Conservation (phyloP, 805 yeast species). For the Torulaspora delbrueckii region DNA sequence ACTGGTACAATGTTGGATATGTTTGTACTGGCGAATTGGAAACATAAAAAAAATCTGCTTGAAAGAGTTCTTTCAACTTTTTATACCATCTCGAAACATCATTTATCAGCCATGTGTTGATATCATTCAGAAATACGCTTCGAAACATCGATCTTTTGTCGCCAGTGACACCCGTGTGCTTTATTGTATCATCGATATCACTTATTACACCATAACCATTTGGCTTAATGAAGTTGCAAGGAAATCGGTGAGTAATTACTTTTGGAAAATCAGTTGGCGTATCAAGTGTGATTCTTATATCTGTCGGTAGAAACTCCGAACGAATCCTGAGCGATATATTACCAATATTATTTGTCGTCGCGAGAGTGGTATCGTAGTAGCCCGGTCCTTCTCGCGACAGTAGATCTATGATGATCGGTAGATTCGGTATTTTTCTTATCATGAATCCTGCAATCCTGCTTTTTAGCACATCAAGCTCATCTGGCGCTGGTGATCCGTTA, state of each 20-base stretch:
- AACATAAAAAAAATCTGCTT: constrained; percentile 79
- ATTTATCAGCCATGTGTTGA: constrained; percentile 63
- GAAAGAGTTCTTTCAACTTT: constrained; percentile 39
- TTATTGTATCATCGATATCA: constrained; percentile 93
- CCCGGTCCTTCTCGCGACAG: constrained; percentile 43
- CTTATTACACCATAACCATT: constrained; percentile 70
- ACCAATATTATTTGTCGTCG: constrained; percentile 62
- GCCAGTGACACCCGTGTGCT: constrained; percentile 83
- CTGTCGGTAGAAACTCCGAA: constrained; percentile 53
- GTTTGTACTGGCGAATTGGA: constrained; percentile 95
- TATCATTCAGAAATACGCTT: constrained; percentile 67
- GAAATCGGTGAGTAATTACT: constrained; percentile 15
- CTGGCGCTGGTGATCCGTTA: constrained; percentile 2
- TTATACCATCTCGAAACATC: constrained; percentile 71
- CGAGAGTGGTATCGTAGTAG: constrained; percentile 33
- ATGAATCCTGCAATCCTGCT: constrained; percentile 68
- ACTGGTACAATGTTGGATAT: constrained; percentile 44
- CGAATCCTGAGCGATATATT: constrained; percentile 51
- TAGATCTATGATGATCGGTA: constrained; percentile 50
- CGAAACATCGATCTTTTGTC: constrained; percentile 79
- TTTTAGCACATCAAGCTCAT: constrained; percentile 47
- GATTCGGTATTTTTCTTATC: constrained; percentile 57
- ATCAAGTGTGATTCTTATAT: constrained; percentile 23
- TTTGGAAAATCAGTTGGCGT: constrained; percentile 17
- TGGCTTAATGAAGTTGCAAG: constrained; percentile 19